Evolutionary conservation across 345 rosid genomes (phyloP), one percentile per base, ranked within the genome.

Genomic region (Acer yangbiense): DNA sequence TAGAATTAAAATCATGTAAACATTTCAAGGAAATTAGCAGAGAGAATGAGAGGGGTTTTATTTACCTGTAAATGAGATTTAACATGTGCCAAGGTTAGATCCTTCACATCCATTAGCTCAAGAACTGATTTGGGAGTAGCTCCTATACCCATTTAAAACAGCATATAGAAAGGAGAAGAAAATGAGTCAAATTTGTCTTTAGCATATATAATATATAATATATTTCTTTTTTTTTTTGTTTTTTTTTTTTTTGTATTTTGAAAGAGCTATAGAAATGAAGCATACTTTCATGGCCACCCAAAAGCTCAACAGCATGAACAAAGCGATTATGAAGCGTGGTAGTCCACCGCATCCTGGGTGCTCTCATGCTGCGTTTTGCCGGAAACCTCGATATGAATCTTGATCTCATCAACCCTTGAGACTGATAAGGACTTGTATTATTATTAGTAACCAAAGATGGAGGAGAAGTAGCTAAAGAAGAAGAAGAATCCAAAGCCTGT

Each of bases 281-380:
- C 87, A 69, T 90, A 97, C 99, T 97, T 87, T 94, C 98, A 85
- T 97, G 99, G 85, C 98, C 99, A 77, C 99, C 99, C 84, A 97
- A 83, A 73, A 97, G 88, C 90, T 97, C 98, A 78, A 97, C 98
- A 43, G 98, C 99, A 74, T 94, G 99, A 82, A 97, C 98, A 84
- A 97, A 97, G 83, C 93, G 98, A 80, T 93, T 89, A 81, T 97
- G 99, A 46, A 97, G 98, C 57, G 98, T 94, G 29, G 97, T 90
- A 41, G 99, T 97, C 99, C 99, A 97, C 77, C 99, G 89, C 94
- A 92, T 92, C 86, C 97, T 71, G 0, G 97, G 97, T n/a, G 93
- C 93, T 81, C 91, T 82, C 85, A 80, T 85, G 89, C 85, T 83
- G 3, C 83, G 82, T 83, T 90, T 90, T 14, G 87, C 81, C 3